Percentiles rank a stretch among this genome's conserved stretches.
Conservation (phyloP, 2,329 filamentous ascomycete genomes). For the Ceratocystis diversiconidia region DNA sequence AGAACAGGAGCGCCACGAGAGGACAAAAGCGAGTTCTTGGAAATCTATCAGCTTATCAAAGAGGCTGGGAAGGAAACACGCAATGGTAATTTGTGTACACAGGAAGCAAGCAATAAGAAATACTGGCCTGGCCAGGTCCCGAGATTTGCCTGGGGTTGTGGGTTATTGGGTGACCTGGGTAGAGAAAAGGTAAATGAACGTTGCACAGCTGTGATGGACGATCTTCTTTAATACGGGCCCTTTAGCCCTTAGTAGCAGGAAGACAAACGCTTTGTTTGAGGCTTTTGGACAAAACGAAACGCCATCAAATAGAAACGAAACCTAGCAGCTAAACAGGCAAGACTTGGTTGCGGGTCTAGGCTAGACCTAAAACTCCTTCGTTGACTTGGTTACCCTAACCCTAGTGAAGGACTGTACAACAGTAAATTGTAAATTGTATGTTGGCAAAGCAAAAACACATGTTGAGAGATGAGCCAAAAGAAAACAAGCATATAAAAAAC, state of each 20-base stretch:
- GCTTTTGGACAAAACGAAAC: background rate
- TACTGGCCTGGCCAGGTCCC: background rate
- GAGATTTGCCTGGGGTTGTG: background rate
- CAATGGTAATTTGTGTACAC: no score
- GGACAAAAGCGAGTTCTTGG: no score
- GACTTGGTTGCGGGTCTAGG: background rate
- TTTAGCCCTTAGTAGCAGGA: background rate
- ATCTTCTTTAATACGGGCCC: background rate
- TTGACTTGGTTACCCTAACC: background rate
- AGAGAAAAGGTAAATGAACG: background rate
- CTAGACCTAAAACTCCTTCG: background rate
- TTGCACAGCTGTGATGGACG: background rate
- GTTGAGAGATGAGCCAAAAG: background rate
- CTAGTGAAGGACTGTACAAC: background rate
- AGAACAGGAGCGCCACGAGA: no score
- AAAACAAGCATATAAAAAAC: background rate
- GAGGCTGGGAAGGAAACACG: no score
- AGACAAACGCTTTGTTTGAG: slow-evolving; percentile 4
- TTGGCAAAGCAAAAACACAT: background rate
- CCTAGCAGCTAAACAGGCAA: background rate
- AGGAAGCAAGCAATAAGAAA: no score
- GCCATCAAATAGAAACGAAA: background rate
- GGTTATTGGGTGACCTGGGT: no score
- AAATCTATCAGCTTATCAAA: no score
- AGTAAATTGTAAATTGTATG: background rate